These are phyloP conservation scores for Hypoxylon lienhwacheense DNA, from an alignment of 495 filamentous ascomycete species.

Conservation along the genomic window DNA sequence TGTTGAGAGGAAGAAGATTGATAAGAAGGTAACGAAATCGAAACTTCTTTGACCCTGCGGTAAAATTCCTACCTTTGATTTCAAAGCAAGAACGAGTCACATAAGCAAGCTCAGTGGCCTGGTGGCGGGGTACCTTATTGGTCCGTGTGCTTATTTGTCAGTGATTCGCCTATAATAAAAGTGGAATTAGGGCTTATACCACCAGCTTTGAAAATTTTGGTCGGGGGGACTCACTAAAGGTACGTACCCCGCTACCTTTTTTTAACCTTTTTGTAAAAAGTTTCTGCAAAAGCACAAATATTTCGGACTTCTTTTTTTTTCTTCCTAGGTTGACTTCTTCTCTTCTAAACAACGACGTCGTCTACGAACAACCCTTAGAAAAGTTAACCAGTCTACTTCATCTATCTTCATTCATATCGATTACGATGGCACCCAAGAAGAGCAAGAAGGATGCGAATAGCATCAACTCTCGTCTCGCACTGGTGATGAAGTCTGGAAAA, in stretches of 20 bases:
- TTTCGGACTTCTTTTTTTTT: conserved; percentile 7
- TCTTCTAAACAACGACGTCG: conserved; percentile 28
- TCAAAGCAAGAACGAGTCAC: conserved; percentile 46
- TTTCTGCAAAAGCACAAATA: conserved; percentile 12
- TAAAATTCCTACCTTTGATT: conserved; percentile 45
- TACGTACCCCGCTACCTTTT: conserved; percentile 17
- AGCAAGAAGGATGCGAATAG: conserved; percentile 87
- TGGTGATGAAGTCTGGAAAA: conserved; percentile 97
- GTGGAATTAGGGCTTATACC: conserved; percentile 51
- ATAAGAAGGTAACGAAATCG: conserved; percentile 34
- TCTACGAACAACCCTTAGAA: conserved; percentile 20
- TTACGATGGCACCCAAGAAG: conserved; percentile 88
- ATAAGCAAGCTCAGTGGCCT: conserved; percentile 29
- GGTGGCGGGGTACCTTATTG: conserved; percentile 24
- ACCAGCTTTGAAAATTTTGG: conserved; percentile 27
- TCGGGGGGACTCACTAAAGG: conserved; percentile 1
- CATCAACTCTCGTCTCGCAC: conserved; percentile 63
- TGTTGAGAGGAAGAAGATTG: conserved; percentile 42
- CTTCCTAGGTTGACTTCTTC: conserved; percentile 22
- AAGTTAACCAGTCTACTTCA: conserved; percentile 21
- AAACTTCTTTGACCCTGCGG: conserved; percentile 32
- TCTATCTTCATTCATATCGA: conserved; percentile 2
- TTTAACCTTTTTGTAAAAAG: no score
- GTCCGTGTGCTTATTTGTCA: conserved; percentile 9
- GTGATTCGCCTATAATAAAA: conserved; percentile 23